phyloP scores from a whole-genome alignment of 2,329 filamentous ascomycete species.

The Colletotrichum limetticola region DNA sequence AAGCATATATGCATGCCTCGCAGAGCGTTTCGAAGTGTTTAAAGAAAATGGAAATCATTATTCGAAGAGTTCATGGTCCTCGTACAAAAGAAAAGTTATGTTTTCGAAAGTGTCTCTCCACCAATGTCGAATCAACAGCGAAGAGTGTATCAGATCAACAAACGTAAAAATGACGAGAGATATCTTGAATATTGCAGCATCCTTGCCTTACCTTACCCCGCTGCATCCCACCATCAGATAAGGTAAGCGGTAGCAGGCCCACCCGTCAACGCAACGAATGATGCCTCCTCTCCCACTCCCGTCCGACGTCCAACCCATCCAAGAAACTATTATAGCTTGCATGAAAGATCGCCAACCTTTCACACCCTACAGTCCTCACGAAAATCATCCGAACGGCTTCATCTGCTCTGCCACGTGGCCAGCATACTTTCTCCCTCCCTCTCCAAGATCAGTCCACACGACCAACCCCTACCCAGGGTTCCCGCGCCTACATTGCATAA shows the following conservation, averaged over 20 bases:
- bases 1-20: not conserved
- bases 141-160: not conserved
- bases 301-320: not conserved
- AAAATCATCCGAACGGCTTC: not conserved
- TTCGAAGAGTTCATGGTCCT: not conserved
- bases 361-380: too few species aligned
- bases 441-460: not conserved
- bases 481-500: not conserved
- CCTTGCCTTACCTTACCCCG: constrained; percentile 19
- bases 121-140: not conserved
- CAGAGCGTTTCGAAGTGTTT: not conserved
- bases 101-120: not conserved
- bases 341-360: constrained; percentile 6
- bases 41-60: not conserved
- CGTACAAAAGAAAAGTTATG: not conserved
- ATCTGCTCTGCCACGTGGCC: constrained; percentile 11
- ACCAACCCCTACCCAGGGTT: not conserved
- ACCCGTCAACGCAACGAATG: not conserved
- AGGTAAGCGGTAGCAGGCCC: constrained; percentile 25
- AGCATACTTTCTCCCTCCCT: not conserved
- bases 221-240: constrained; percentile 27
- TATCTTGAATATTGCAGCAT: constrained; percentile 6
- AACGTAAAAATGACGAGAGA: not conserved
- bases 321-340: not conserved
- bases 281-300: not conserved